Evolutionary conservation across 345 rosid species (phyloP).

Genomic region (Linum lewisii): DNA sequence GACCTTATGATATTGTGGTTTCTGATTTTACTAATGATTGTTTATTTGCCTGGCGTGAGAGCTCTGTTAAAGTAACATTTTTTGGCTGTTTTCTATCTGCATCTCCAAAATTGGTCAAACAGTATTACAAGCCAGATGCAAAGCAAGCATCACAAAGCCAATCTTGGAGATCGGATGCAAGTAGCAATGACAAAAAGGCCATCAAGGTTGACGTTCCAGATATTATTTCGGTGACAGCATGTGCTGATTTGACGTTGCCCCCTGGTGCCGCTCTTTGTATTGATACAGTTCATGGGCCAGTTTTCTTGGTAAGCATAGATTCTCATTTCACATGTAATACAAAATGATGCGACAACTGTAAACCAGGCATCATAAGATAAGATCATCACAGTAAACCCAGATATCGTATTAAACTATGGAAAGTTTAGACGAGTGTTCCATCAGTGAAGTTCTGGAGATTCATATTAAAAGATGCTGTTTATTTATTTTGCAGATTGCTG

Average conservation of each 20-base stretch:
- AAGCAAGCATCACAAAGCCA: slow-evolving; percentile 47
- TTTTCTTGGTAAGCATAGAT: slow-evolving; percentile 56
- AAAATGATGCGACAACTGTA: no score
- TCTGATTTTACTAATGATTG: not conserved
- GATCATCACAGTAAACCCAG: no score
- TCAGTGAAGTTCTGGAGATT: no score
- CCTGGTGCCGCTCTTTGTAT: slow-evolving; percentile 97
- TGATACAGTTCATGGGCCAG: slow-evolving; percentile 57
- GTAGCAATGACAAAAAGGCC: slow-evolving; percentile 40
- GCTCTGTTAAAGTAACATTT: not conserved
- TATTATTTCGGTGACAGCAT: slow-evolving; percentile 72
- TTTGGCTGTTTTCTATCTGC: not conserved
- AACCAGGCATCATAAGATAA: no score
- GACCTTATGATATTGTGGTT: not conserved
- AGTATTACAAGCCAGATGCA: slow-evolving; percentile 49
- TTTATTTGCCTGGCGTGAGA: not conserved
- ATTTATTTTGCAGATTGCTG: slow-evolving; percentile 63
- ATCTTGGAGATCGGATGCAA: slow-evolving; percentile 43
- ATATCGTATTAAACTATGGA: no score
- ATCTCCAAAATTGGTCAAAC: slow-evolving; percentile 6
- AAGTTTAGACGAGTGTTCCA: no score
- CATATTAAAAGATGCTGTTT: no score
- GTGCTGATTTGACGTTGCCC: slow-evolving; percentile 92
- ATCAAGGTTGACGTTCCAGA: slow-evolving; percentile 64
- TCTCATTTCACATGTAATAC: no score